phyloP scores from a whole-genome alignment of 73 alveolate genomes.

The Paramecium sexaurelia region DNA sequence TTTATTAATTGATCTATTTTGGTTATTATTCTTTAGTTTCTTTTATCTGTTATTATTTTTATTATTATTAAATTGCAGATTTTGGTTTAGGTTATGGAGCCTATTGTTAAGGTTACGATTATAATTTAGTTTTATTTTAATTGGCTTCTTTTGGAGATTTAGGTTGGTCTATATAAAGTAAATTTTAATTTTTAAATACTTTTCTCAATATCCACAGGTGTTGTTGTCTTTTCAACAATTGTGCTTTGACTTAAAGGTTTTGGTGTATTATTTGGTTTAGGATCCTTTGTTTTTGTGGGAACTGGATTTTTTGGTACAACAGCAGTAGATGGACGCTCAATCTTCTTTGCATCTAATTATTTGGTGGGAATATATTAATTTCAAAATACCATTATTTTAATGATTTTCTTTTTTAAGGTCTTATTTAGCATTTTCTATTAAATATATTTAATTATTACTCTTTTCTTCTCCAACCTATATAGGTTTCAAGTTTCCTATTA shows the following conservation, averaged over 20 bases:
- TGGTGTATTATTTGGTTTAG: background rate
- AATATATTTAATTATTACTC: background rate
- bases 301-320: background rate
- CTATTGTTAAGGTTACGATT: background rate
- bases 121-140: background rate
- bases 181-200: background rate
- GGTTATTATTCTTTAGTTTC: background rate
- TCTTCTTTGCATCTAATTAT: background rate
- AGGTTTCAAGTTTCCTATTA: background rate
- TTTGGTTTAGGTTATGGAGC: background rate
- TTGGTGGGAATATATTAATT: background rate
- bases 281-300: background rate
- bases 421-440: background rate
- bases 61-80: background rate
- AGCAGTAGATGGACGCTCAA: constrained; percentile 33
- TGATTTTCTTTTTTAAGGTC: background rate
- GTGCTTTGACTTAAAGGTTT: constrained; percentile 32
- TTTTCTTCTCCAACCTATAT: constrained; percentile 1
- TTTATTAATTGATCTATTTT: background rate
- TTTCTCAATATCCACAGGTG: background rate
- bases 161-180: background rate
- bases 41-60: background rate
- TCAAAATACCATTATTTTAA: constrained; percentile 3
- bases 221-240: constrained; percentile 24
- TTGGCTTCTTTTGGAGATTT: constrained; percentile 21